Evolutionary conservation across 208 protist species (phyloP).

Genomic region (Acanthamoeba culbertsoni): DNA sequence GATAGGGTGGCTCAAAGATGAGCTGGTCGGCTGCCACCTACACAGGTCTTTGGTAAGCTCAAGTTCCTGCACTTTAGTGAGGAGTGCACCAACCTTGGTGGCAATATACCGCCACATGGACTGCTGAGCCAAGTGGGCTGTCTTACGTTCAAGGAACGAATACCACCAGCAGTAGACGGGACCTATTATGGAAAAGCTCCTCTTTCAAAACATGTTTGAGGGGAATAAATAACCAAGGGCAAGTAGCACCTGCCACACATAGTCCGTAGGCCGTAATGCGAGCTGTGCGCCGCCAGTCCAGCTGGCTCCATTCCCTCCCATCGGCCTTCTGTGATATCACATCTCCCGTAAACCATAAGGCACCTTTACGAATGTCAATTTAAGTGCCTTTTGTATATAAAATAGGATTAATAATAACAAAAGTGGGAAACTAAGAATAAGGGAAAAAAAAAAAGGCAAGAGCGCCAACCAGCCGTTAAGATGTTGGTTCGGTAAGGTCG

Average conservation of each 20-base stretch:
- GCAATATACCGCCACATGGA: constrained; percentile 25
- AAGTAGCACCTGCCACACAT: background rate
- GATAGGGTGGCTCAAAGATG: constrained; percentile 32
- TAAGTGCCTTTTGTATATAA: background rate
- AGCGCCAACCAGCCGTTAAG: background rate
- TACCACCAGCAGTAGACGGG: constrained; percentile 57
- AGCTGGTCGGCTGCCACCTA: constrained; percentile 46
- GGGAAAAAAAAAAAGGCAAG: background rate
- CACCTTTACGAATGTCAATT: background rate
- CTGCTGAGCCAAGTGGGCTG: background rate
- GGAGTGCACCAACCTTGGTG: background rate
- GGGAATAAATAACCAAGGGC: background rate
- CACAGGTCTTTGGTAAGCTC: background rate
- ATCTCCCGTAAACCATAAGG: constrained; percentile 2
- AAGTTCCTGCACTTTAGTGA: background rate
- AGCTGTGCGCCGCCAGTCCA: constrained; percentile 18
- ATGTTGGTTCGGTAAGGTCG: constrained; percentile 47
- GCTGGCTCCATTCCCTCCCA: background rate
- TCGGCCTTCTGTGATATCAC: constrained; percentile 48
- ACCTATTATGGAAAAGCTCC: background rate
- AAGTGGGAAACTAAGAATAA: background rate
- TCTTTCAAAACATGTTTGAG: background rate
- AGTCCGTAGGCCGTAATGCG: constrained; percentile 42
- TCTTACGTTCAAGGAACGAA: constrained; percentile 34
- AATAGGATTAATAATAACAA: background rate